Percentiles rank a stretch among this genome's conserved stretches.
Conservation (phyloP, 768 basidiomycete genomes). For the Russula vinacea region DNA sequence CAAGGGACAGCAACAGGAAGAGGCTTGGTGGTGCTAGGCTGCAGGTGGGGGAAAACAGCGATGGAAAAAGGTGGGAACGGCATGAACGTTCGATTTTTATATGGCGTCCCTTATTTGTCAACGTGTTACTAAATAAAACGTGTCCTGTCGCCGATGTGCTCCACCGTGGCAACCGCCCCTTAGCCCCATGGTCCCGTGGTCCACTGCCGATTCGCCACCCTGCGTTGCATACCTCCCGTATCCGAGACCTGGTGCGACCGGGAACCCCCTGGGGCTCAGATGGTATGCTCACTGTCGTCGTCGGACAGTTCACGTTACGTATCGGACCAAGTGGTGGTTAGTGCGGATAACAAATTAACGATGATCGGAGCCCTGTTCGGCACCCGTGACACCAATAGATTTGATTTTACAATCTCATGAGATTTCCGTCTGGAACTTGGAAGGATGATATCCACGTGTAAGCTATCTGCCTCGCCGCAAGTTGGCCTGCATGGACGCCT, state of each 20-base stretch:
- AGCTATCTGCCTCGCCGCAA: background rate
- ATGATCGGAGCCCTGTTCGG: conserved; percentile 15
- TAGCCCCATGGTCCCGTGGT: background rate
- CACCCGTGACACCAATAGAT: background rate
- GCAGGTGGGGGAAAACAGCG: conserved; percentile 33
- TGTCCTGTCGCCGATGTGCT: background rate
- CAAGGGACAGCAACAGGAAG: conserved; percentile 31
- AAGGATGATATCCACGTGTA: background rate
- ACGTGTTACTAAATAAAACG: background rate
- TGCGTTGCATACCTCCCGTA: background rate
- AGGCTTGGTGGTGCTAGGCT: conserved; percentile 34
- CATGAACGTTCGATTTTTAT: conserved; percentile 13
- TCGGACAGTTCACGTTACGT: no score
- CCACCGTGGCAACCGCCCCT: background rate
- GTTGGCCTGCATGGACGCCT: background rate
- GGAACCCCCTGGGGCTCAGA: background rate
- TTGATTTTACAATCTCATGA: background rate
- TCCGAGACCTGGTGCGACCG: background rate
- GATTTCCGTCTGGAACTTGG: background rate
- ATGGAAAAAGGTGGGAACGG: conserved; percentile 27
- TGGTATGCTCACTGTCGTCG: background rate
- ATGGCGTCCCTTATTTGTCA: conserved; percentile 7
- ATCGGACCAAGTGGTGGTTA: no score
- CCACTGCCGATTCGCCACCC: background rate
- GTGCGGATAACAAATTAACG: background rate